phyloP scores from a whole-genome alignment of 345 rosid species.

The Tarenaya hassleriana region DNA sequence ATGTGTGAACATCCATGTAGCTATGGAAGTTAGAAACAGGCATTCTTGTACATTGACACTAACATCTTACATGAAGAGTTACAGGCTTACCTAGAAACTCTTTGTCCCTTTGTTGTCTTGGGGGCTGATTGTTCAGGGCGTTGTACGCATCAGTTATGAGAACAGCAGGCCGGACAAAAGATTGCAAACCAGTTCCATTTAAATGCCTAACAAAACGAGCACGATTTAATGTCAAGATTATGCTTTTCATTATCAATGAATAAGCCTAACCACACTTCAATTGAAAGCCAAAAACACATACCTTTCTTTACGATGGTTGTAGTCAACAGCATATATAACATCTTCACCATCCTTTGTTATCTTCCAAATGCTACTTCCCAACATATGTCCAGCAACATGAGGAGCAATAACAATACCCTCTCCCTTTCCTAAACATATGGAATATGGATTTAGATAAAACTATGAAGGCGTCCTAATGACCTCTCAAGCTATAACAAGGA shows the following conservation, averaged over 20 bases:
- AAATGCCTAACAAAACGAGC: constrained; percentile 64
- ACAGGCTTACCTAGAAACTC: constrained; percentile 54
- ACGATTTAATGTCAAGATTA: constrained; percentile 13
- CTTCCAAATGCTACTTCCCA: constrained; percentile 96
- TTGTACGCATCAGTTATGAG: constrained; percentile 88
- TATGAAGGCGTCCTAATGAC: background rate
- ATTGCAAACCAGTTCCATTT: constrained; percentile 89
- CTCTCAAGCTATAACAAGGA: constrained; percentile 1
- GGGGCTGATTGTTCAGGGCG: constrained; percentile 77
- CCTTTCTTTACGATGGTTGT: constrained; percentile 96
- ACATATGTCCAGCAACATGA: constrained; percentile 90
- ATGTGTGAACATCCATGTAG: background rate
- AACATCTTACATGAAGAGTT: constrained; percentile 11
- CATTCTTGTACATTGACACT: background rate
- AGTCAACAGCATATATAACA: constrained; percentile 94
- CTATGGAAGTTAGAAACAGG: constrained; percentile 12
- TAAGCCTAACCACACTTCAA: constrained; percentile 10
- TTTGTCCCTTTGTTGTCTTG: constrained; percentile 78
- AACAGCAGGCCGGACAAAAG: constrained; percentile 94
- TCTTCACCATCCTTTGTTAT: constrained; percentile 98
- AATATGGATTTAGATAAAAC: background rate
- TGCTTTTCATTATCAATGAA: constrained; percentile 1
- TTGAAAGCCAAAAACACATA: constrained; percentile 26
- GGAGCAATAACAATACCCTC: constrained; percentile 97
- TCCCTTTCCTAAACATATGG: constrained; percentile 58